Evolutionary conservation across 2,329 filamentous ascomycete species (phyloP).

Genomic region (Boeremia lycopersici): DNA sequence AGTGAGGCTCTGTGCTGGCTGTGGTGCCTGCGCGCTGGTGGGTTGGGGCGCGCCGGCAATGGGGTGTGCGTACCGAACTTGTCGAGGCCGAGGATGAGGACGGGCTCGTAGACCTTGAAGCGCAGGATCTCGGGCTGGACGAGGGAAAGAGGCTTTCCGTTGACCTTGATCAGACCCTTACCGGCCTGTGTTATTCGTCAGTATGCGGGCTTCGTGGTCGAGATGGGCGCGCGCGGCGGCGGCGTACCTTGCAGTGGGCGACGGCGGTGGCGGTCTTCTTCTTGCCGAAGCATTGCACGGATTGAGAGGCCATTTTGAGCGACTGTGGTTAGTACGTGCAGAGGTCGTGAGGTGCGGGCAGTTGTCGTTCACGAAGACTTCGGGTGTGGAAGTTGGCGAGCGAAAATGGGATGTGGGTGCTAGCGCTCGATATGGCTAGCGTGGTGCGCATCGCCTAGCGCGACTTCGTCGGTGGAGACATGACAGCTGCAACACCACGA

Average conservation of each 20-base stretch:
- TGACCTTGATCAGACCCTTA: conserved; percentile 96
- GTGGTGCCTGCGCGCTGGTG: too few relatives aligned
- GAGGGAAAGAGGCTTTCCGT: conserved; percentile 92
- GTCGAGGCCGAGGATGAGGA: conserved; percentile 95
- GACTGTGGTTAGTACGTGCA: conserved; percentile 44
- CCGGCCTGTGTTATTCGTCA: conserved; percentile 60
- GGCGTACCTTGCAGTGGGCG: conserved; percentile 86
- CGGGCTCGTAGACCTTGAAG: conserved; percentile 99
- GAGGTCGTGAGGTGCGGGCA: conserved; percentile 37
- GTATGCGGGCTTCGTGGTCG: conserved; percentile 23
- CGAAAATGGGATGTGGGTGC: conserved; percentile 30
- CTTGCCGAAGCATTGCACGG: conserved; percentile 96
- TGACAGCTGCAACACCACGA: neutral
- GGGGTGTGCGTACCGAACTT: conserved; percentile 71
- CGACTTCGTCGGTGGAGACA: neutral
- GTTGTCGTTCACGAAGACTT: conserved; percentile 17
- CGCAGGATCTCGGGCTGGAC: conserved; percentile 96
- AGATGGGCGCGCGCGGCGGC: conserved; percentile 25
- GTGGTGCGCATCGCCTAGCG: neutral
- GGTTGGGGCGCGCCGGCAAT: too few relatives aligned
- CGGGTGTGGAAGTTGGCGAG: conserved; percentile 24
- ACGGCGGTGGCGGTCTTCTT: conserved; percentile 71
- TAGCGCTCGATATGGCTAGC: neutral
- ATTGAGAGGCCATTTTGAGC: conserved; percentile 52
- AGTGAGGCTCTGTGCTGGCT: conserved; percentile 5